Evolutionary conservation across 495 filamentous ascomycete genomes (phyloP).

Genomic region (Talaromyces borbonicus): DNA sequence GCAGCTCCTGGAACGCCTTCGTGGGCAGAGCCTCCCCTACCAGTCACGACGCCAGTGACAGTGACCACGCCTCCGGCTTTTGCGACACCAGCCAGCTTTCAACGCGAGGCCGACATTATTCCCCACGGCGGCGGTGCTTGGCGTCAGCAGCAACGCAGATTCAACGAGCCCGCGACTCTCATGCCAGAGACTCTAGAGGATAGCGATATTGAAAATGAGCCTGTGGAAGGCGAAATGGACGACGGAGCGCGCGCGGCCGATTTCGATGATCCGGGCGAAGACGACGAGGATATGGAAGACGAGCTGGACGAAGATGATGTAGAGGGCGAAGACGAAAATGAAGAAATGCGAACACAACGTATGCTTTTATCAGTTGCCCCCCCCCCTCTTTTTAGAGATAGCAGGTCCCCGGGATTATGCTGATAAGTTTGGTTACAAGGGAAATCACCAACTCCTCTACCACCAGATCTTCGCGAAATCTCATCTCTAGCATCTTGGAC

Average conservation of each 20-base stretch:
- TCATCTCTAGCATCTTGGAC: conserved; percentile 91
- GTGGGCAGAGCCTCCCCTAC: neutral
- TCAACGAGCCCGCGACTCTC: neutral
- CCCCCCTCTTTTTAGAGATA: neutral
- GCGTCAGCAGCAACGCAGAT: conserved; percentile 2
- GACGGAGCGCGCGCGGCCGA: neutral
- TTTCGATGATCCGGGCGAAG: conserved; percentile 11
- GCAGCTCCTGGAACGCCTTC: neutral
- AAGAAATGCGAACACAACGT: conserved; percentile 33
- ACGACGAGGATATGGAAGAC: conserved; percentile 24
- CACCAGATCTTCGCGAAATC: conserved; percentile 68
- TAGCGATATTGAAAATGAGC: conserved; percentile 11
- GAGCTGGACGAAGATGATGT: conserved; percentile 32
- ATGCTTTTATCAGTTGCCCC: no score
- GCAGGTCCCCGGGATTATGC: neutral
- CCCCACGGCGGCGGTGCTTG: neutral
- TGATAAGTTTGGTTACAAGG: conserved; percentile 13
- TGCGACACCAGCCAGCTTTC: conserved; percentile 1
- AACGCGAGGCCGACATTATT: neutral
- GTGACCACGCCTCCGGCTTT: neutral
- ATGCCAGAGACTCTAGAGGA: neutral
- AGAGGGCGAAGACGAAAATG: conserved; percentile 27
- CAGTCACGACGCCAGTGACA: neutral
- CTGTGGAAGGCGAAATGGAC: conserved; percentile 1
- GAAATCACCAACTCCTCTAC: conserved; percentile 29